phyloP scores from a whole-genome alignment of 306 rosid genomes.

The Castanea crenata region DNA sequence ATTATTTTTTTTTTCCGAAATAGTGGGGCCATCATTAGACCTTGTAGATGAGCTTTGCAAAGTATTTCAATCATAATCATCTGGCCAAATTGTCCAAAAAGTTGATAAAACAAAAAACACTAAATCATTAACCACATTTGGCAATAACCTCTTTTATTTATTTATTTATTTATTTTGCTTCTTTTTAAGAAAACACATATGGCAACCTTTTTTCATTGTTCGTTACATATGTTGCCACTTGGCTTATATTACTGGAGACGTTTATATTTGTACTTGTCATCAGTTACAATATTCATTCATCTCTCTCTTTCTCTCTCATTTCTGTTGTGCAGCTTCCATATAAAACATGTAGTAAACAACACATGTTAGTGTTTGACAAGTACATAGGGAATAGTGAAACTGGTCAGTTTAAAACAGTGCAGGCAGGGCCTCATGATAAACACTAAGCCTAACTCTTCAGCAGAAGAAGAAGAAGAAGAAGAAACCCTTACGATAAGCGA shows the following conservation, averaged over 20 bases:
- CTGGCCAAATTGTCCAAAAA: not conserved
- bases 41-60: not conserved
- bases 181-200: too few species aligned
- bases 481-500: not conserved
- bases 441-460: not conserved
- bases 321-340: not conserved
- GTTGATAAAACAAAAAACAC: not conserved
- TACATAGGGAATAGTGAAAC: conserved; percentile 1
- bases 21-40: not conserved
- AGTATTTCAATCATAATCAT: not conserved
- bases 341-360: not conserved
- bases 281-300: too few species aligned
- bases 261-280: not conserved
- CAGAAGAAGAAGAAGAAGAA: too few species aligned
- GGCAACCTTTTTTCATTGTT: too few species aligned
- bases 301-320: not conserved
- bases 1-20: not conserved
- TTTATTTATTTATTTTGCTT: too few species aligned
- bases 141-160: too few species aligned
- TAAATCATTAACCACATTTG: too few species aligned
- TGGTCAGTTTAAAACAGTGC: conserved; percentile 3
- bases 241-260: not conserved
- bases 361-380: not conserved
- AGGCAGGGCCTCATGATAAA: not conserved
- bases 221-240: not conserved